Evolutionary conservation across 805 yeast species (phyloP).

Genomic region (Lipomyces spencermartinsiae): DNA sequence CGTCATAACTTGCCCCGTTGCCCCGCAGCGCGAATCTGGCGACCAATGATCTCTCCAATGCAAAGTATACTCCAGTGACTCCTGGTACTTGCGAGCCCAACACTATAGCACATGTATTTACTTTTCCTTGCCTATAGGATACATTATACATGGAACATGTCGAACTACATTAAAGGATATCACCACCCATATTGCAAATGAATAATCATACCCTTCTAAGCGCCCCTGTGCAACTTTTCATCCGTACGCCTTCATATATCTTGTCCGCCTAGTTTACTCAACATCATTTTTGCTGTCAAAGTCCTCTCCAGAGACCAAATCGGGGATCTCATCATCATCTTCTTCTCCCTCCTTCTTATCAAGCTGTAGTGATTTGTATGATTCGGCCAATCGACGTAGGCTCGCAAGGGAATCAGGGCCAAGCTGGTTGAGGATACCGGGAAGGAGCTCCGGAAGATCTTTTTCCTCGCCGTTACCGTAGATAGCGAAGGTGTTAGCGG

Average conservation of each 20-base stretch:
- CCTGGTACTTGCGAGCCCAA: background rate
- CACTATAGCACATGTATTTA: slow-evolving; percentile 10
- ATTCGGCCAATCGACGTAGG: slow-evolving; percentile 88
- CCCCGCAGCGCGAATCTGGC: slow-evolving; percentile 2
- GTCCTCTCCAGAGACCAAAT: slow-evolving; percentile 56
- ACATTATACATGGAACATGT: slow-evolving; percentile 18
- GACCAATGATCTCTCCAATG: background rate
- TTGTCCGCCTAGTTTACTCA: slow-evolving; percentile 14
- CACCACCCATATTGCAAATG: background rate
- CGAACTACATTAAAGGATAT: slow-evolving; percentile 6
- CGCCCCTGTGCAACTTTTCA: background rate
- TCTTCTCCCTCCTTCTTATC: slow-evolving; percentile 54
- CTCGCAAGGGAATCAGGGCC: slow-evolving; percentile 94
- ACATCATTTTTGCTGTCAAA: slow-evolving; percentile 35
- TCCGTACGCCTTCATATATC: slow-evolving; percentile 2
- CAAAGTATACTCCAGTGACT: background rate
- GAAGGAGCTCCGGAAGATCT: slow-evolving; percentile 88
- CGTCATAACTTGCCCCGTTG: no score
- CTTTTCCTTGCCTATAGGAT: slow-evolving; percentile 19
- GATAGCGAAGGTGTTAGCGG: slow-evolving; percentile 90
- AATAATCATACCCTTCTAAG: background rate
- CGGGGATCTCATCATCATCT: slow-evolving; percentile 63
- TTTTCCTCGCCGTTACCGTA: slow-evolving; percentile 95
- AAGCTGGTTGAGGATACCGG: slow-evolving; percentile 92
- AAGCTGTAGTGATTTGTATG: slow-evolving; percentile 61